These are phyloP conservation scores for Exophiala sp. DNA, from an alignment of 2,329 filamentous ascomycete genomes.

Conservation along the genomic window DNA sequence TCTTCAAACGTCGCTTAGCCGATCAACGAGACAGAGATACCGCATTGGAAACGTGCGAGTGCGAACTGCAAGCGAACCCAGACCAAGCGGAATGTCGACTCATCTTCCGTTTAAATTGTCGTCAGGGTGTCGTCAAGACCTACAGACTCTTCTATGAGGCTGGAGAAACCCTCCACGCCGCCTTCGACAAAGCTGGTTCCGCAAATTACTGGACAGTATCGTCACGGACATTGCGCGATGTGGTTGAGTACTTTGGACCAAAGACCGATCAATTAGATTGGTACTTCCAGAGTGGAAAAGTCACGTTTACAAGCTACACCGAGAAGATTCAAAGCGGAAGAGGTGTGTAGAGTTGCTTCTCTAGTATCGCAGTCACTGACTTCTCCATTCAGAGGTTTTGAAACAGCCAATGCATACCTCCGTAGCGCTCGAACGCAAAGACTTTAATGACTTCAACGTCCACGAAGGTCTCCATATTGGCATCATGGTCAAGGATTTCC, in stretches of 20 bases:
- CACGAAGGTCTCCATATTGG: conserved; percentile 60
- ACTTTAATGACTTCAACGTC: conserved; percentile 60
- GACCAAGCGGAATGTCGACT: conserved; percentile 59
- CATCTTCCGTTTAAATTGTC: conserved; percentile 60
- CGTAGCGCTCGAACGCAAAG: conserved; percentile 58
- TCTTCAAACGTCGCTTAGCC: conserved; percentile 57
- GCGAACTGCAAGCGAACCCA: conserved; percentile 55
- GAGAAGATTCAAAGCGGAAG: conserved; percentile 61
- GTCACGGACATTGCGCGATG: conserved; percentile 56
- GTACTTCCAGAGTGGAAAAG: conserved; percentile 55
- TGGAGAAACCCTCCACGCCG: conserved; percentile 59
- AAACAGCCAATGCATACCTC: conserved; percentile 64
- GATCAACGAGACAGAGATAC: conserved; percentile 57
- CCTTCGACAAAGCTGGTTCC: conserved; percentile 57
- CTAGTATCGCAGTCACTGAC: conserved; percentile 17
- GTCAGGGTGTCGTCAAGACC: conserved; percentile 61
- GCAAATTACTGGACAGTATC: conserved; percentile 59
- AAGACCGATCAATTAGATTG: conserved; percentile 64
- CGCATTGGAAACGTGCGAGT: conserved; percentile 59
- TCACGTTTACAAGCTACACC: conserved; percentile 63
- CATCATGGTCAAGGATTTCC: conserved; percentile 65
- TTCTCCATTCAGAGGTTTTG: conserved; percentile 49
- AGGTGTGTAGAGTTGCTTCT: conserved; percentile 36
- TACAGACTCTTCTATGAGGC: conserved; percentile 64
- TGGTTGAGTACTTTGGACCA: conserved; percentile 62